These are phyloP conservation scores for Tillandsia leiboldiana DNA, from an alignment of 176 grass and related monocot species.

Conservation along the genomic window DNA sequence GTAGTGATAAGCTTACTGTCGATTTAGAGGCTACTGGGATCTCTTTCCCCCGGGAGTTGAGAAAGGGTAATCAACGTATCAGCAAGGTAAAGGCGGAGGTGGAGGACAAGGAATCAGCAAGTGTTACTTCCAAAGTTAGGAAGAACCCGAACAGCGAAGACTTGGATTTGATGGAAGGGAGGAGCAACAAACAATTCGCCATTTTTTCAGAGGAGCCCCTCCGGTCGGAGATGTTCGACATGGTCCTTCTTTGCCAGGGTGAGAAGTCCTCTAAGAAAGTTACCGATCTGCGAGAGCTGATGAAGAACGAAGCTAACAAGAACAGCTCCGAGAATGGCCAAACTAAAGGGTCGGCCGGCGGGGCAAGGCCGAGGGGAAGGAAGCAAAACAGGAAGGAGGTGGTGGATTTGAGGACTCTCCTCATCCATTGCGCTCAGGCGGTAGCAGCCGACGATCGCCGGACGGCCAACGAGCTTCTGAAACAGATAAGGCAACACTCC, in stretches of 20 bases:
- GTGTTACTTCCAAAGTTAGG: conserved; percentile 18
- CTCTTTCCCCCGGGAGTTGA: conserved; percentile 18
- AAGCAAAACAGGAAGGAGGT: conserved; percentile 85
- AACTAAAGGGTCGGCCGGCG: conserved; percentile 33
- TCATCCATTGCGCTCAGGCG: conserved; percentile 90
- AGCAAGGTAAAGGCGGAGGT: conserved; percentile 21
- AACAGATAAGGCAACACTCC: conserved; percentile 87
- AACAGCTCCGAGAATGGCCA: conserved; percentile 30
- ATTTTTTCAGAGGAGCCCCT: conserved; percentile 59
- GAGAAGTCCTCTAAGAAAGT: conserved; percentile 42
- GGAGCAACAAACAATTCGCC: conserved; percentile 72
- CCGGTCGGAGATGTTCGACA: conserved; percentile 77
- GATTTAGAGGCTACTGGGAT: conserved; percentile 37
- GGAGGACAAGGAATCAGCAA: conserved; percentile 28
- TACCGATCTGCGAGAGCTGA: conserved; percentile 49
- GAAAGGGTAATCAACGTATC: conserved; percentile 13
- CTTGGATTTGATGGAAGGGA: conserved; percentile 71
- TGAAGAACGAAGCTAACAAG: conserved; percentile 63
- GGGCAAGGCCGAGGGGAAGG: conserved; percentile 38
- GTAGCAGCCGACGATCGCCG: conserved; percentile 82
- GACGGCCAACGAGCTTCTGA: conserved; percentile 68
- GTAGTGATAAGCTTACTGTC: conserved; percentile 29
- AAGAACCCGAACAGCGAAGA: conserved; percentile 59
- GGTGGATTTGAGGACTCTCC: conserved; percentile 80
- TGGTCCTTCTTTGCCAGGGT: conserved; percentile 50